Base-by-base conservation (phyloP, 208 protist species). In the Acanthamoeba lenticulata region DNA sequence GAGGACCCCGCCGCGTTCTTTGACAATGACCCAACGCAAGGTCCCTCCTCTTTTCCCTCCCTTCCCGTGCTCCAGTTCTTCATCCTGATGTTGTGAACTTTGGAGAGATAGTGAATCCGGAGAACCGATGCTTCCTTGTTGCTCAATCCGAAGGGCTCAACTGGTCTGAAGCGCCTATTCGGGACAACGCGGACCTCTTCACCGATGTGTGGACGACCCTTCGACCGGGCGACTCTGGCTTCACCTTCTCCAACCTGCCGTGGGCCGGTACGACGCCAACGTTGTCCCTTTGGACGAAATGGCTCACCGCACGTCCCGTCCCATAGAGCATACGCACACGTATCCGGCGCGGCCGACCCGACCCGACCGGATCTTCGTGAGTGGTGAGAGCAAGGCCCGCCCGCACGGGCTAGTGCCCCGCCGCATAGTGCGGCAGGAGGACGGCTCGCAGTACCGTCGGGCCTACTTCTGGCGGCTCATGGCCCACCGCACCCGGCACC, bases 281-380 rank as follows among this genome's bases (percentile, higher is more conserved):
- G 21, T 60, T 60, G 52, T 24, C 6, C 13, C 0, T 6, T 60
- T 13, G 21, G 1, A 24, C 6, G 21, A n/a, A n/a, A 21, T 36
- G 6, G 29, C 34, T 74, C 21, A 60, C 11, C 52, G 21, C 11
- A 60, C 21, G 52, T 60, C 52, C 21, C 15, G 11, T 21, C 9
- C n/a, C 65, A 44, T 36, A 79, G 67, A 79, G 38, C 67, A 79
- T 9, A 79, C 67, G 67, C 67, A 79, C 67, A 79, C 67, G 17
- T 79, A 45, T 6, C 67, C 67, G 0, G 67, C 67, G 32, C 36
- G 32, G 21, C 67, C 67, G 2, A 79, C 67, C 1, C 36, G 67
- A 1, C 67, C 67, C 67, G 67, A 79, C 24, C 32, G 67, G 36
- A 79, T 79, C 3, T 45, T 27, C 9, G 11, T 79, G 36, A 79